These are phyloP conservation scores for Cicer arietinum DNA, from an alignment of 306 rosid genomes.

Conservation along the genomic window DNA sequence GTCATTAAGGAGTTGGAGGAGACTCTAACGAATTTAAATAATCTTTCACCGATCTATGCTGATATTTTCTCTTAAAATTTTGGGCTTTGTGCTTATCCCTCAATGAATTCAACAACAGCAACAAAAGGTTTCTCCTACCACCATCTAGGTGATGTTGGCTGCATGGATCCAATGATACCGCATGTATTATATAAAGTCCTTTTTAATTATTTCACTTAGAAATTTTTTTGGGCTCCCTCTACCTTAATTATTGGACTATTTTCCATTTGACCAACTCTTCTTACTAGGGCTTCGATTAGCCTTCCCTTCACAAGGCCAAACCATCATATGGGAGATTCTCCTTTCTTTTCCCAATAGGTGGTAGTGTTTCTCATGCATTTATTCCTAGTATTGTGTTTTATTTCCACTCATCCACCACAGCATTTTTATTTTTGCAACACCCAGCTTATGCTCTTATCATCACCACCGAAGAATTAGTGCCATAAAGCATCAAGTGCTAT, in stretches of 20 bases:
- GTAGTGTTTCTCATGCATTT: not conserved
- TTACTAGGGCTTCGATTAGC: not conserved
- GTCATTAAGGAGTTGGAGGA: conserved; percentile 31
- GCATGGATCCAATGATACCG: not conserved
- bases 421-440: conserved; percentile 14
- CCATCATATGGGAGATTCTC: not conserved
- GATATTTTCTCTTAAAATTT: conserved; percentile 32
- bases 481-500: not conserved
- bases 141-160: conserved; percentile 3
- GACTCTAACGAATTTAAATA: conserved; percentile 20
- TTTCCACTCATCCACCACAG: not conserved
- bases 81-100: conserved; percentile 1
- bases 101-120: conserved; percentile 6
- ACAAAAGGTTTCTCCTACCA: not conserved
- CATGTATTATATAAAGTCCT: not conserved
- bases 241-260: conserved; percentile 3
- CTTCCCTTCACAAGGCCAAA: not conserved
- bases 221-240: not conserved
- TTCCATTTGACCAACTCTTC: conserved; percentile 6
- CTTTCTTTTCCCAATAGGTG: not conserved
- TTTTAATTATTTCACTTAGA: conserved; percentile 11
- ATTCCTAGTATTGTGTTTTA: not conserved
- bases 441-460: not conserved
- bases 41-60: conserved; percentile 20
- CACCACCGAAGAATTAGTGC: conserved; percentile 7